Conservation (phyloP, 169 alveolate genomes). For the Cyclospora cayetanensis region DNA sequence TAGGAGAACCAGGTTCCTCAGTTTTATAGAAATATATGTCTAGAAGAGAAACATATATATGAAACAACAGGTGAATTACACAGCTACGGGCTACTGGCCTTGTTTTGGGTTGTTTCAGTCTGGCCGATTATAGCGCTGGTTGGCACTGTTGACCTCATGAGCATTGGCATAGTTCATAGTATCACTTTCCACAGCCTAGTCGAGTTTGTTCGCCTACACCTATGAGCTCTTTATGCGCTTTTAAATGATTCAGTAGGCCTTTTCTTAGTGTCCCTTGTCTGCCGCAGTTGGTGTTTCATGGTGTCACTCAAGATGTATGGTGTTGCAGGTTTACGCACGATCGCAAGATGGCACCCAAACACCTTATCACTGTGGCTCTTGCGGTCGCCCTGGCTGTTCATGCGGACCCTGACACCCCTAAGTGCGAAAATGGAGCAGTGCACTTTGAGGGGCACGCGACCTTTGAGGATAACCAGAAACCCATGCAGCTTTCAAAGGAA, state of each 20-base stretch:
- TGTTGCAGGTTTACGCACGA: not conserved
- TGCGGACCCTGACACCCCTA: slow-evolving; percentile 44
- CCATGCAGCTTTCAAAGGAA: not conserved
- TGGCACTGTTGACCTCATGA: not conserved
- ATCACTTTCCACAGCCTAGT: not conserved
- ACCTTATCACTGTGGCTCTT: slow-evolving; percentile 16
- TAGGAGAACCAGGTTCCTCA: too few relatives aligned
- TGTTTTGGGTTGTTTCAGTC: too few relatives aligned
- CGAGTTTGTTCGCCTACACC: not conserved
- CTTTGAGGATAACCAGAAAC: slow-evolving; percentile 29
- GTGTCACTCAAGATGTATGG: not conserved
- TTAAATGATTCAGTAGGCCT: not conserved
- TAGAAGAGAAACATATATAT: too few relatives aligned
- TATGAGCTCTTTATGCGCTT: not conserved
- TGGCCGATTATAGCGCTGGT: too few relatives aligned
- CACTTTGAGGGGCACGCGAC: slow-evolving; percentile 61
- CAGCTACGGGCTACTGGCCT: too few relatives aligned
- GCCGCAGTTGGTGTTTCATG: not conserved
- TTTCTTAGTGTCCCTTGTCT: not conserved
- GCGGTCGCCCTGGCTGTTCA: slow-evolving; percentile 40
- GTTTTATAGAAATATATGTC: too few relatives aligned
- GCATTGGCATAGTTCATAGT: not conserved
- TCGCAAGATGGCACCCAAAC: not conserved
- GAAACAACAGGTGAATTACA: too few relatives aligned
- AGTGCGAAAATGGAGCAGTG: slow-evolving; percentile 28